A percentile compares a stretch with the other conserved stretches of the same genome.
These are phyloP conservation scores for Trebouxia gelatinosa DNA, from an alignment of 163 green algal species.

Conservation along the genomic window DNA sequence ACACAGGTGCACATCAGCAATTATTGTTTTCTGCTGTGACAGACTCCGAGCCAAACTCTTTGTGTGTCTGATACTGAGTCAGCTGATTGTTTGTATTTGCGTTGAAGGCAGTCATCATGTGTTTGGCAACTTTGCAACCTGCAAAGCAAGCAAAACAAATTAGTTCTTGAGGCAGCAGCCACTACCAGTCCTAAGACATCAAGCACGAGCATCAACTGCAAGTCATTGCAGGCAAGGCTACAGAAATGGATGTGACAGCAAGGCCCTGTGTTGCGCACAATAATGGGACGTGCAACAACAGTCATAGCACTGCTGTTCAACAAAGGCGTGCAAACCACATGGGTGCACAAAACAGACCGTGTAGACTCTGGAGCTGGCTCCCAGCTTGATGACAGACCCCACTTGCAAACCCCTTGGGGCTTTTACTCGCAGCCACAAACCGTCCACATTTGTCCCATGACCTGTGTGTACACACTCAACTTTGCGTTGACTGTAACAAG, in stretches of 20 bases:
- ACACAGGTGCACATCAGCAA: too few relatives aligned
- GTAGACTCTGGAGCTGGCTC: slow-evolving; percentile 62
- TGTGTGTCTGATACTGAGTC: too few relatives aligned
- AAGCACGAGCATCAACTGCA: neutral
- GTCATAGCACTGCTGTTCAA: neutral
- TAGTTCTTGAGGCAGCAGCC: neutral
- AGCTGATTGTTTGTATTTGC: too few relatives aligned
- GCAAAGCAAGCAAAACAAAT: neutral
- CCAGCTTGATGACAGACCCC: slow-evolving; percentile 56
- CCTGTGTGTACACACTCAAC: too few relatives aligned
- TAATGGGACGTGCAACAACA: neutral
- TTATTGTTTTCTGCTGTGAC: too few relatives aligned
- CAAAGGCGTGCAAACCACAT: neutral
- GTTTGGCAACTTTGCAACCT: neutral
- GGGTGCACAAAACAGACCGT: slow-evolving; percentile 32
- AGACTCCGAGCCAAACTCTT: too few relatives aligned
- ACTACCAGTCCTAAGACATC: neutral
- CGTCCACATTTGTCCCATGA: slow-evolving; percentile 74
- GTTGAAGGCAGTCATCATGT: too few relatives aligned
- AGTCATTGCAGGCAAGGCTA: neutral
- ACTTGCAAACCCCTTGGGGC: slow-evolving; percentile 44
- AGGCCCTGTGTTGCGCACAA: neutral
- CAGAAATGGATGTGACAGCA: neutral
- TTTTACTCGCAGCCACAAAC: slow-evolving; percentile 66
- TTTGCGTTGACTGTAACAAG: too few relatives aligned